Base-by-base conservation (phyloP, 2,329 filamentous ascomycete genomes). In the Dothidotthia symphoricarpi region DNA sequence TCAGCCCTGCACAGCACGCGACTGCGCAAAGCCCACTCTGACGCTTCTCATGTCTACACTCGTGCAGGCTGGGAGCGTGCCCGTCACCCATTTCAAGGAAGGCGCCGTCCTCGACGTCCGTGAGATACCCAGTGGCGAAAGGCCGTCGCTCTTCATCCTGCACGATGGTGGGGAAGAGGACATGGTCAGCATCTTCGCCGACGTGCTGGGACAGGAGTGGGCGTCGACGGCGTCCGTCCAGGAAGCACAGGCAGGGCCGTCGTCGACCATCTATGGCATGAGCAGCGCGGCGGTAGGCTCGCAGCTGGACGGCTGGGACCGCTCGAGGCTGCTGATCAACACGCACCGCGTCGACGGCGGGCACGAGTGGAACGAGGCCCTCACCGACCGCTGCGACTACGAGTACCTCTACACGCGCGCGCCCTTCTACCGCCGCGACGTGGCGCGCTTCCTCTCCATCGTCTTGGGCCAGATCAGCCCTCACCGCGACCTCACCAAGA, bases 381-480 rank as follows among this genome's bases (percentile, higher is more conserved):
- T 89, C 16, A 88, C 83, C 12, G 72, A 78, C 16, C 67, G 77
- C 40, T 90, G 85, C 69, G 86, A 93, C 68, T 93, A 91, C 68
- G 88, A 94, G 63, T 93, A 91, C 53, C 75, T 94, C 14, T 94
- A 93, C 69, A 86, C 85, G 3, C 78, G 82, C 46, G 75, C 76
- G 7, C 78, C 83, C 1, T 87, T 86, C 62, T 82, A 84, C 45
- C 80, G 87, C 17, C 77, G 86, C 39, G 86, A 93, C 59, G 71
- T 93, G 30, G 81, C 86, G 8, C 80, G 88, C 25, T 93, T 90
- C 59, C 77, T 89, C 16, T 86, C 86, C 5, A 83, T 93, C 59
- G 82, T 85, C 5, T 71, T 93, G 16, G 88, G 88, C 8, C 87
- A 93, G 68, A 83, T 85, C 48, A 83, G 80, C 57, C 84, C 85